Conservation (phyloP, 306 rosid genomes). For the Coriaria nepalensis region DNA sequence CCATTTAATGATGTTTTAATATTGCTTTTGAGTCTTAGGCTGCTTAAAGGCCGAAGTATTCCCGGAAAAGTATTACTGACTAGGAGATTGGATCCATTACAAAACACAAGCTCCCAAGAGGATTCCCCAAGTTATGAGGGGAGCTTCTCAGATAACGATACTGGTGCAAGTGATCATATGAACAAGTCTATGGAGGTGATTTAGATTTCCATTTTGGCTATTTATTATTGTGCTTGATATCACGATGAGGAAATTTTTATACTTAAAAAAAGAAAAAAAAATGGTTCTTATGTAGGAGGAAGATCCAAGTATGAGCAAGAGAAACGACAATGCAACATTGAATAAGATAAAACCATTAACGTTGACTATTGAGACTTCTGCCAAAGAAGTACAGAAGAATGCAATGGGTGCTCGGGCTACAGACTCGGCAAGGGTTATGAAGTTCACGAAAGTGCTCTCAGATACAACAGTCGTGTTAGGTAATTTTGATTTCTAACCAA, state of each 20-base stretch:
- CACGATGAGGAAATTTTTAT: not conserved
- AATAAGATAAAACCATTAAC: slow-evolving; percentile 37
- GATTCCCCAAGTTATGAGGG: slow-evolving; percentile 35
- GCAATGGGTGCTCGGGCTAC: slow-evolving; percentile 74
- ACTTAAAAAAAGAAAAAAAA: slow-evolving; percentile 22
- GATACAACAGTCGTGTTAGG: slow-evolving; percentile 68
- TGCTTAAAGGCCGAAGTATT: slow-evolving; percentile 85
- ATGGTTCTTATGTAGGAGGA: slow-evolving; percentile 49
- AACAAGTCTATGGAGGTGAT: slow-evolving; percentile 43
- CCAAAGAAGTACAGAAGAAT: slow-evolving; percentile 43
- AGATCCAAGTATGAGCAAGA: slow-evolving; percentile 26
- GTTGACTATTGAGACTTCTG: slow-evolving; percentile 21
- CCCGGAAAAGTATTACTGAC: slow-evolving; percentile 82
- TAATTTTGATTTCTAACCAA: slow-evolving; percentile 19
- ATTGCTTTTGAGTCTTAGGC: slow-evolving; percentile 25
- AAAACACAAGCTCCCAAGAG: slow-evolving; percentile 26
- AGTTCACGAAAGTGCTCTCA: slow-evolving; percentile 73
- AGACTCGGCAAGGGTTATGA: slow-evolving; percentile 75
- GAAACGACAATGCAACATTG: slow-evolving; percentile 21
- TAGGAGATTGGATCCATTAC: slow-evolving; percentile 39
- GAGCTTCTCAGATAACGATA: slow-evolving; percentile 43
- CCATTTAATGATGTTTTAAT: not conserved
- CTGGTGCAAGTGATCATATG: slow-evolving; percentile 47
- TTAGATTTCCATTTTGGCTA: slow-evolving; percentile 5
- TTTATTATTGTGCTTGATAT: not conserved